A percentile compares a stretch with the other conserved stretches of the same genome.
Conservation (phyloP, 192 early-diverging fungal genomes). For the Coemansia sp. region DNA sequence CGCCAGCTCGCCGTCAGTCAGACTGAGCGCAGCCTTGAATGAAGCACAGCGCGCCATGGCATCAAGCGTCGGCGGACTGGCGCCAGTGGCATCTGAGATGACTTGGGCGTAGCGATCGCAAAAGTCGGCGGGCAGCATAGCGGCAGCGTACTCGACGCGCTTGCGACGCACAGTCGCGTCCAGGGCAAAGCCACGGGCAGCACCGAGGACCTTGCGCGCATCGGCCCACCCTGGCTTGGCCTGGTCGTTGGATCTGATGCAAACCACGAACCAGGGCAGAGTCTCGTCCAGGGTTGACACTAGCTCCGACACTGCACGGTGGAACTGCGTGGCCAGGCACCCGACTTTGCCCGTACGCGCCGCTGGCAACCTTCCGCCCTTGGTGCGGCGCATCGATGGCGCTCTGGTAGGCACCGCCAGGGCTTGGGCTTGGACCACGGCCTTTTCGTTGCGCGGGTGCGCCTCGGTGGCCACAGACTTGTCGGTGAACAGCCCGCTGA, state of each 20-base stretch:
- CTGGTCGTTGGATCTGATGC: slow-evolving; percentile 58
- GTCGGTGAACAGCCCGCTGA: slow-evolving; percentile 75
- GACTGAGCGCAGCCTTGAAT: slow-evolving; percentile 48
- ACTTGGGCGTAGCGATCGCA: slow-evolving; percentile 48
- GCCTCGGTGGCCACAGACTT: slow-evolving; percentile 71
- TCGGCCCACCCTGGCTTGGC: slow-evolving; percentile 29
- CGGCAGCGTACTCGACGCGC: slow-evolving; percentile 44
- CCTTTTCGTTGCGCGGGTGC: slow-evolving; percentile 73
- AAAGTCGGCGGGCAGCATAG: slow-evolving; percentile 41
- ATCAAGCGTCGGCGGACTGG: slow-evolving; percentile 16
- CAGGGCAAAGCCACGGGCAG: slow-evolving; percentile 26
- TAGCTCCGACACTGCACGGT: slow-evolving; percentile 67
- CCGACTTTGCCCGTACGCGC: slow-evolving; percentile 53
- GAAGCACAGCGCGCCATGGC: slow-evolving; percentile 27
- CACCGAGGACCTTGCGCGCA: slow-evolving; percentile 43
- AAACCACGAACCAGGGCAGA: slow-evolving; percentile 75
- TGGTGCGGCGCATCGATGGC: slow-evolving; percentile 61
- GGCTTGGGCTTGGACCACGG: slow-evolving; percentile 76
- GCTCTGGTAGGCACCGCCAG: slow-evolving; percentile 70
- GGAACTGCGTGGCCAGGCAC: slow-evolving; percentile 66
- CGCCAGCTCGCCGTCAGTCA: slow-evolving; percentile 54
- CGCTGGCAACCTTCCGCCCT: slow-evolving; percentile 62
- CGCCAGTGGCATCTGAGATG: slow-evolving; percentile 45
- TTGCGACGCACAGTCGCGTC: slow-evolving; percentile 41
- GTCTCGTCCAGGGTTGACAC: slow-evolving; percentile 72